These are phyloP conservation scores for Quercus phellos DNA, from an alignment of 331 rosid genomes.

Conservation along the genomic window DNA sequence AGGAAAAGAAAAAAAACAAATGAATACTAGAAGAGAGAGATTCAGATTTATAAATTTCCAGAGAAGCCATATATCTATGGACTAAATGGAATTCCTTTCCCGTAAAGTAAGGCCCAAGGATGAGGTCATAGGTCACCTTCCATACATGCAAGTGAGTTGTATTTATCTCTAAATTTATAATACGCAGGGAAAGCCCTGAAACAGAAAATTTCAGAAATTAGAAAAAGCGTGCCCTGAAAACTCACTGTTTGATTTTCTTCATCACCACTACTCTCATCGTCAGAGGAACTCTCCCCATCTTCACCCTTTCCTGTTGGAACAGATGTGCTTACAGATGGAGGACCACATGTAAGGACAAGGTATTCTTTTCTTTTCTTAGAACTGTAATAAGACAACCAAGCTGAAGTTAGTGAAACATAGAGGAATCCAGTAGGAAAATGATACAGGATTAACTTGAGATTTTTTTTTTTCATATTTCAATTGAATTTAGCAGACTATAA, in stretches of 20 bases:
- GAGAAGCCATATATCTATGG: neutral
- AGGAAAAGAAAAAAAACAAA: no score
- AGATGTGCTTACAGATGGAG: constrained; percentile 38
- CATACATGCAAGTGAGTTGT: neutral
- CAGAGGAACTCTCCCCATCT: constrained; percentile 58
- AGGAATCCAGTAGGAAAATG: constrained; percentile 6
- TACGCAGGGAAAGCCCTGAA: neutral
- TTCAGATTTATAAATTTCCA: neutral
- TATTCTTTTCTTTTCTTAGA: constrained; percentile 85
- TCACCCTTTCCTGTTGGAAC: constrained; percentile 45
- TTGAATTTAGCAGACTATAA: neutral
- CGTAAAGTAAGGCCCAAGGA: neutral
- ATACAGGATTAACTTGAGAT: neutral
- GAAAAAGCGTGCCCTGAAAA: neutral
- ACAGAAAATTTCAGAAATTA: neutral
- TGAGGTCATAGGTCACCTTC: neutral
- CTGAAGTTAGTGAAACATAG: constrained; percentile 15
- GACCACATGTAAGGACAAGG: constrained; percentile 83
- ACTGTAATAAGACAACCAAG: constrained; percentile 36
- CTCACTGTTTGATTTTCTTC: constrained; percentile 71
- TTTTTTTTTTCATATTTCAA: neutral
- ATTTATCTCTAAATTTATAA: neutral
- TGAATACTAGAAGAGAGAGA: neutral
- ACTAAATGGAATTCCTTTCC: neutral
- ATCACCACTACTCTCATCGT: constrained; percentile 49